Base-by-base conservation (phyloP, 352 stramenopile species). In the Phytopythium cucurbitacearum region DNA sequence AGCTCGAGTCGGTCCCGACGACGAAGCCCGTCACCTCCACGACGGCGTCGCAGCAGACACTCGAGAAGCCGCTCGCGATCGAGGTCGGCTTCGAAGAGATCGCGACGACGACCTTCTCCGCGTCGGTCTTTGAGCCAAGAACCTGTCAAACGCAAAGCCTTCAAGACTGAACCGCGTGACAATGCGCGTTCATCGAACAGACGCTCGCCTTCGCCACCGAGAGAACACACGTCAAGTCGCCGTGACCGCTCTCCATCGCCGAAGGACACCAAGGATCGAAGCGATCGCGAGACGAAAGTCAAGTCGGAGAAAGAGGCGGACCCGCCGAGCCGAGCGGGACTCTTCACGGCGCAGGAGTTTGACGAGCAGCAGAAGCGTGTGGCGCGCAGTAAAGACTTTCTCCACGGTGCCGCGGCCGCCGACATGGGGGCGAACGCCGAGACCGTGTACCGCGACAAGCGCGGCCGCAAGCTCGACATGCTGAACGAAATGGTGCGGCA, bases 391-490 rank as follows among this genome's bases (percentile, higher is more conserved):
- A 85, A 86, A 48, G 74, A 91, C 45, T 15, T 85, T 12, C 51
- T 89, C 13, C 63, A 53, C 28, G 69, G 67, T 15, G 76, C 72
- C 1, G 65, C 82, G 43, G 76, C 69, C 7, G 66, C 69, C 11
- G 72, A 87, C n/a, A 77, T 93, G 69, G 82, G 82, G 13, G 79
- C 78, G 5, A 78, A 91, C 35, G 79, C 83, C 7, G 77, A 90
- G 65, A 94, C 83, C 2, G 78, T 94, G 54, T 94, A 94, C 66
- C 80, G 83, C 51, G 83, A 94, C 53, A 88, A 88, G 57, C 80
- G 82, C 32, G 83, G 83, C 28, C 79, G 80, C 40, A 94, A 94
- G 63, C 54, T 94, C 41, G 81, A 94, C 51, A 94, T 94, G 78
- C 65, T 94, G 3, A 94, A 85, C 53, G 83, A 94, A 48, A 78